A percentile compares a stretch with the other conserved stretches of the same genome.
phyloP scores from a whole-genome alignment of 306 rosid species.

The Dalbergia cochinchinensis region DNA sequence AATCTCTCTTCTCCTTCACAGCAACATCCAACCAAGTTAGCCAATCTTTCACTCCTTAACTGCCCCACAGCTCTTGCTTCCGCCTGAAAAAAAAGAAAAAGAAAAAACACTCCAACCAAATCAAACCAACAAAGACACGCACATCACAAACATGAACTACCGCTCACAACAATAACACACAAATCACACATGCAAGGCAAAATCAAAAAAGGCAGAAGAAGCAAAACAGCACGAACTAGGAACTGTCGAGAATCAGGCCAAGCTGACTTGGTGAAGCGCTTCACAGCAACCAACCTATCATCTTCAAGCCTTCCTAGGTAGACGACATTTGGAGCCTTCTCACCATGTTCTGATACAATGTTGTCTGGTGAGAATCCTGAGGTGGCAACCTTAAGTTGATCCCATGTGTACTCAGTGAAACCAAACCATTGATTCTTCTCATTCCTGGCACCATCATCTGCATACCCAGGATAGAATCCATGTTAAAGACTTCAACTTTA shows the following conservation, averaged over 20 bases:
- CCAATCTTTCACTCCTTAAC: slow-evolving; percentile 76
- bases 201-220: slow-evolving; percentile 41
- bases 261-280: slow-evolving; percentile 92
- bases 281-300: slow-evolving; percentile 79
- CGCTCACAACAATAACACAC: slow-evolving; percentile 37
- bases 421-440: slow-evolving; percentile 66
- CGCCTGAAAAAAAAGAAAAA: slow-evolving; percentile 56
- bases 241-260: slow-evolving; percentile 99
- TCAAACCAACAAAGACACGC: slow-evolving; percentile 15
- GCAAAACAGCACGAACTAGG: slow-evolving; percentile 63
- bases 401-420: slow-evolving; percentile 80
- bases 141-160: slow-evolving; percentile 25
- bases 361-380: slow-evolving; percentile 85
- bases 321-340: slow-evolving; percentile 99
- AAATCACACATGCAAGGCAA: slow-evolving; percentile 21
- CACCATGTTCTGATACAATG: slow-evolving; percentile 98
- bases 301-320: slow-evolving; percentile 81
- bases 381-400: slow-evolving; percentile 82
- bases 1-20: slow-evolving; percentile 92
- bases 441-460: slow-evolving; percentile 71
- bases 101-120: background rate
- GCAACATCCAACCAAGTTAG: slow-evolving; percentile 93
- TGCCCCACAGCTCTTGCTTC: slow-evolving; percentile 93
- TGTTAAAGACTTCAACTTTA: slow-evolving; percentile 26
- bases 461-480: slow-evolving; percentile 35